These are phyloP conservation scores for Botrytis squamosa DNA, from an alignment of 2,329 filamentous ascomycete genomes.

Conservation along the genomic window DNA sequence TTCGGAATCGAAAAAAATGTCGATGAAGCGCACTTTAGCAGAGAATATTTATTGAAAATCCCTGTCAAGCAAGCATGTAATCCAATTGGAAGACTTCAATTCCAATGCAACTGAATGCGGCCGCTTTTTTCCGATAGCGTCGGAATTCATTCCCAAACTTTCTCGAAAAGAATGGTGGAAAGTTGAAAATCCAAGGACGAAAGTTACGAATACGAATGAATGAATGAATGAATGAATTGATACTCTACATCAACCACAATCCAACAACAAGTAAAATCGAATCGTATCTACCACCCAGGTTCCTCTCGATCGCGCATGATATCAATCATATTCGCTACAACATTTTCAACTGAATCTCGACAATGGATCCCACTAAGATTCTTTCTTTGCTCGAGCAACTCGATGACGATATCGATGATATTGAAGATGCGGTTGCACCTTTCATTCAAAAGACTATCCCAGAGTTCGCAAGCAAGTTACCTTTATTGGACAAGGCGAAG, in stretches of 20 bases:
- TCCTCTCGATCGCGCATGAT: not conserved
- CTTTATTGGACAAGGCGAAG: conserved; percentile 93
- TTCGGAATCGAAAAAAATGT: not conserved
- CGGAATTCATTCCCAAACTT: not conserved
- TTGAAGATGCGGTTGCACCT: conserved; percentile 73
- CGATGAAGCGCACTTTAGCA: conserved; percentile 4
- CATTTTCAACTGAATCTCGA: not conserved
- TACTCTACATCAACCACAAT: not conserved
- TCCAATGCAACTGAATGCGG: conserved; percentile 4
- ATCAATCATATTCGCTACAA: not conserved
- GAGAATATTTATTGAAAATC: conserved; percentile 6
- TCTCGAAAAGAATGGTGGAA: not conserved
- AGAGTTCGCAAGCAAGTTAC: conserved; percentile 72
- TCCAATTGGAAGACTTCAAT: conserved; percentile 12
- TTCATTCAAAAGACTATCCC: conserved; percentile 64
- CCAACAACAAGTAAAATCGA: not conserved
- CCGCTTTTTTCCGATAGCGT: not conserved
- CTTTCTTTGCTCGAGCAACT: conserved; percentile 49
- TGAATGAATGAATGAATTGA: not conserved
- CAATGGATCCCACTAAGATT: conserved; percentile 45
- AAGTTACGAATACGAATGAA: not conserved
- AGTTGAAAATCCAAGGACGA: not conserved
- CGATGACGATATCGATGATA: conserved; percentile 73
- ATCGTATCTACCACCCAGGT: not conserved
- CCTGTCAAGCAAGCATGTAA: not conserved